phyloP scores from a whole-genome alignment of 1,284 basidiomycete species.

The Papiliotrema flavescens region DNA sequence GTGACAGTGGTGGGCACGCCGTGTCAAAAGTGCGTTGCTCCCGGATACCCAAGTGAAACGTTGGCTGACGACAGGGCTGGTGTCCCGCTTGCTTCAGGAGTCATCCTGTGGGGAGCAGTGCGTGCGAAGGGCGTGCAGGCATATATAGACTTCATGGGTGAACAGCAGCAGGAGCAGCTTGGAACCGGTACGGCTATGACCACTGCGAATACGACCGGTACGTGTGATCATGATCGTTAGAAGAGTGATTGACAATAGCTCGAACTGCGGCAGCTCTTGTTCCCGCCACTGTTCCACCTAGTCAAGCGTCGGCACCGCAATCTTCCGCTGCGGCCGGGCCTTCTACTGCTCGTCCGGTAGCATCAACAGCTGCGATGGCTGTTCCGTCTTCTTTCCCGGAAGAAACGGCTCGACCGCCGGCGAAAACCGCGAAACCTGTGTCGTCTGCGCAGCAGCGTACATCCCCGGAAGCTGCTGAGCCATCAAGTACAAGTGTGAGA shows the following conservation, averaged over 20 bases:
- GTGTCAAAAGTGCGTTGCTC: conserved; percentile 20
- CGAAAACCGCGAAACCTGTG: background rate
- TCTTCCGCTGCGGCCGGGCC: background rate
- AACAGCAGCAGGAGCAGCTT: too few species aligned
- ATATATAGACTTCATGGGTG: conserved; percentile 12
- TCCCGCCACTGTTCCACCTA: background rate
- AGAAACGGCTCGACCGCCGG: conserved; percentile 4
- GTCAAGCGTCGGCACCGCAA: background rate
- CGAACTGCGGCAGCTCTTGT: background rate
- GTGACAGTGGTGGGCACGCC: conserved; percentile 10
- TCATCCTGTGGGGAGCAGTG: conserved; percentile 32
- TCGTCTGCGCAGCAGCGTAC: background rate
- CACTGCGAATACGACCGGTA: too few species aligned
- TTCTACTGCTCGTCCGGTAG: background rate
- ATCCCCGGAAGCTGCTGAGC: background rate
- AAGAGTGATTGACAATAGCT: background rate
- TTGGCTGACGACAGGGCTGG: conserved; percentile 15
- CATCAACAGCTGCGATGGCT: background rate
- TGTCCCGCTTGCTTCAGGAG: conserved; percentile 17
- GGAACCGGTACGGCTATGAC: too few species aligned
- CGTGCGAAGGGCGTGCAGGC: conserved; percentile 16
- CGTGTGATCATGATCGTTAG: too few species aligned
- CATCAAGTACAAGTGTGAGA: background rate
- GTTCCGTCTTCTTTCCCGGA: conserved; percentile 38
- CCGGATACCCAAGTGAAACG: background rate